These are phyloP conservation scores for Forsythia suspensa DNA, from an alignment of 257 asterid genomes.

Conservation along the genomic window DNA sequence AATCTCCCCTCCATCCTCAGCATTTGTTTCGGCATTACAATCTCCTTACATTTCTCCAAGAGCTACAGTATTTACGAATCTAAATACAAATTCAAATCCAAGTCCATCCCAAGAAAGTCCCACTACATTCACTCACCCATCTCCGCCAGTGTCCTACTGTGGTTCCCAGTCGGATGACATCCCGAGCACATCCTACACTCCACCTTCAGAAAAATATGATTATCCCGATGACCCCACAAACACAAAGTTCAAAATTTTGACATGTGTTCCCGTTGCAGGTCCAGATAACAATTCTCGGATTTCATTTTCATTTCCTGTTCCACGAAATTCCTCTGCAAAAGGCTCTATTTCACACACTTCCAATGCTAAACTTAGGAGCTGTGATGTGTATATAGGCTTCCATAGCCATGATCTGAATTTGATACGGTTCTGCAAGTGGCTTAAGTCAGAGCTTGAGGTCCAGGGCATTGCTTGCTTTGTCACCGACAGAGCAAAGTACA, in stretches of 20 bases:
- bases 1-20: constrained; percentile 81
- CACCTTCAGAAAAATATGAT: constrained; percentile 50
- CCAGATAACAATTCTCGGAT: constrained; percentile 53
- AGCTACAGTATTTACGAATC: constrained; percentile 28
- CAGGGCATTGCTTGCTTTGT: constrained; percentile 89
- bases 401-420: constrained; percentile 71
- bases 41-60: constrained; percentile 85
- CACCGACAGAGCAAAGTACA: constrained; percentile 75
- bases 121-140: constrained; percentile 44
- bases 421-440: constrained; percentile 80
- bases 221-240: constrained; percentile 42
- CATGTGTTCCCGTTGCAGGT: constrained; percentile 57
- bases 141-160: constrained; percentile 66
- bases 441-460: constrained; percentile 82
- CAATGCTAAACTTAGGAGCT: constrained; percentile 74
- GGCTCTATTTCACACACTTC: constrained; percentile 66
- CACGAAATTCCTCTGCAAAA: constrained; percentile 75
- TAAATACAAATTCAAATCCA: background rate
- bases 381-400: constrained; percentile 84
- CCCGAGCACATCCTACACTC: constrained; percentile 84
- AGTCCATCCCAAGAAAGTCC: constrained; percentile 33
- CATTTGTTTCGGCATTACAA: constrained; percentile 87
- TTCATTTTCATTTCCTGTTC: constrained; percentile 82
- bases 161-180: constrained; percentile 68
- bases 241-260: constrained; percentile 60